Base-by-base conservation (phyloP, 768 basidiomycete genomes). In the Psilocybe azurescens region DNA sequence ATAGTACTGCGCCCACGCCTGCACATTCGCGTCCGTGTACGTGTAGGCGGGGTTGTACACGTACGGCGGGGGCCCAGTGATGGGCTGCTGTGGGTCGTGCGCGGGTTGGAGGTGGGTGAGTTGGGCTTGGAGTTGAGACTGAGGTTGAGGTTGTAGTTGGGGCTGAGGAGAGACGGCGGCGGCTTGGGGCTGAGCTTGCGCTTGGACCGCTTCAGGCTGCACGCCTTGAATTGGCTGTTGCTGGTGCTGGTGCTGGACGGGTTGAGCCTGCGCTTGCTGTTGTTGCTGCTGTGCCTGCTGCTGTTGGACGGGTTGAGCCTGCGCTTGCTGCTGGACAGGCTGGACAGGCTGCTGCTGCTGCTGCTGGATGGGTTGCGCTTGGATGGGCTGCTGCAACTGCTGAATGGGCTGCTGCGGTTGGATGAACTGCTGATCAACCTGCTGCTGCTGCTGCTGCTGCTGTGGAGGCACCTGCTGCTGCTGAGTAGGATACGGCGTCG, bases 1-100 rank as follows among this genome's bases (percentile, higher is more conserved):
- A 70, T 94, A 94, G 73, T 95, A 95, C 66, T 87, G 84, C 5
- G 91, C 93, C 93, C 93, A 94, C 0, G 90, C 90, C 70, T 94
- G 92, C 20, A 89, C 91, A 64, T 93, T 93, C 58, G 87, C 84
- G 71, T 95, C 93, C 14, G 86, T 75, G 67, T 95, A 95, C 20
- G 86, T 86, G 53, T 79, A 77, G 30, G 78, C 81, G 3, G 91
- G 89, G 65, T 93, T 86, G 69, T 83, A 94, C 8, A 78, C 71
- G 69, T 82, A 82, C 14, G 86, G 85, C 18, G 82, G 80, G n/a
- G 81, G 80, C 33, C 64, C 65, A 10, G 73, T 59, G 49, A 70
- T 67, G 41, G 66, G 66, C 59, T 68, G 69, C 10, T 70, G 70
- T 8, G 72, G 75, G 30, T 65, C 69, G 14, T 63, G 70, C 33